Percentiles rank a stretch among this genome's conserved stretches.
phyloP scores from a whole-genome alignment of 257 asterid genomes.

The Solanum boliviense region DNA sequence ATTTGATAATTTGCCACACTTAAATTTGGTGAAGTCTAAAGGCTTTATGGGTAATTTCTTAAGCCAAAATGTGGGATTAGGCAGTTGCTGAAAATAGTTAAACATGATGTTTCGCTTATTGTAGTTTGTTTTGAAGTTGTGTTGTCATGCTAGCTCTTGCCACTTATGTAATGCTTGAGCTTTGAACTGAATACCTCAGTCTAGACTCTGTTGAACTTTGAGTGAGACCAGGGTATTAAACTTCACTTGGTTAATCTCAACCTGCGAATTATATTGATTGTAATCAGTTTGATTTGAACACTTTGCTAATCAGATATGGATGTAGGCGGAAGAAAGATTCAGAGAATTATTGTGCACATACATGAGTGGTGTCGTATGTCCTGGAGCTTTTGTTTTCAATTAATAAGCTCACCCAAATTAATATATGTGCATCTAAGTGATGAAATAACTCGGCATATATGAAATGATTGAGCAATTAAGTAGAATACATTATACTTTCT shows the following conservation, averaged over 20 bases:
- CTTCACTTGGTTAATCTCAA: not conserved
- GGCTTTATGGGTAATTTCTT: not conserved
- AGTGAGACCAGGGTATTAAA: not conserved
- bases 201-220: not conserved
- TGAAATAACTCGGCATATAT: not conserved
- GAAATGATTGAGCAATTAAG: not conserved
- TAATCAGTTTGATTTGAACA: not conserved
- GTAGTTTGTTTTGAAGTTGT: not conserved
- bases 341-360: not conserved
- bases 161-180: not conserved
- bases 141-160: not conserved
- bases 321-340: not conserved
- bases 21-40: not conserved
- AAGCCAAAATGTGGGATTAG: not conserved
- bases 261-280: not conserved
- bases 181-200: not conserved
- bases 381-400: not conserved
- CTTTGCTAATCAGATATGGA: not conserved
- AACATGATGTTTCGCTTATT: no score
- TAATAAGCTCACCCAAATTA: not conserved
- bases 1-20: not conserved
- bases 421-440: not conserved
- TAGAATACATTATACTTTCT: not conserved
- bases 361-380: not conserved
- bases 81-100: not conserved